Evolutionary conservation across 2,329 filamentous ascomycete species (phyloP).

Genomic region (Penicillium sp.): DNA sequence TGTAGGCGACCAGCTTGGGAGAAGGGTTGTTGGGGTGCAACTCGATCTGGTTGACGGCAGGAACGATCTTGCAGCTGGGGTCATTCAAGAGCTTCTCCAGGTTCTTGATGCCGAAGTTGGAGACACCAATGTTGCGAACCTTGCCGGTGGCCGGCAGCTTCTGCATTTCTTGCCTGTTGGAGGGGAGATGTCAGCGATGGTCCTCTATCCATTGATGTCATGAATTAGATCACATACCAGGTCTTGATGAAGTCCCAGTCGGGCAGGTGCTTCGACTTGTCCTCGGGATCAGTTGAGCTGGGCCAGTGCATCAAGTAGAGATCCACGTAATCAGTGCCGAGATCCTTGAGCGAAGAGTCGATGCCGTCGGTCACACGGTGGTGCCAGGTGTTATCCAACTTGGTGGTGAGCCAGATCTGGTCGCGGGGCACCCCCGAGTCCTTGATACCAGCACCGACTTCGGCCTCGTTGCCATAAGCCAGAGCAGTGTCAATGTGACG

Average conservation of each 20-base stretch:
- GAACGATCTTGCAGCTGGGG: slow-evolving; percentile 52
- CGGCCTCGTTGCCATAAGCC: slow-evolving; percentile 62
- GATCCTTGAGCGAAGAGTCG: slow-evolving; percentile 59
- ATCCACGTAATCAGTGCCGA: slow-evolving; percentile 65
- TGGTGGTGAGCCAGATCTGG: slow-evolving; percentile 66
- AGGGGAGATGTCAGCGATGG: background rate
- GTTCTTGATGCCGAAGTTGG: slow-evolving; percentile 79
- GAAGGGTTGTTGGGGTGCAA: slow-evolving; percentile 66
- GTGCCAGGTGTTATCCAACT: slow-evolving; percentile 65
- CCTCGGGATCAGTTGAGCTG: slow-evolving; percentile 51
- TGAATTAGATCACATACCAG: slow-evolving; percentile 40
- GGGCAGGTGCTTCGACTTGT: slow-evolving; percentile 58
- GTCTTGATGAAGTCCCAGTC: slow-evolving; percentile 84
- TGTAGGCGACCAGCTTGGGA: slow-evolving; percentile 53
- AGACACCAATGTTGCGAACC: slow-evolving; percentile 76
- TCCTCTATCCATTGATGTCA: background rate
- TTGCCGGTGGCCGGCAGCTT: slow-evolving; percentile 52
- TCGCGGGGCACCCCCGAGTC: slow-evolving; percentile 63
- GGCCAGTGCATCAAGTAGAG: slow-evolving; percentile 71
- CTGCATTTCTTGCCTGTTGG: slow-evolving; percentile 38
- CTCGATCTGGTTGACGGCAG: slow-evolving; percentile 55
- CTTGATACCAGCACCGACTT: slow-evolving; percentile 63
- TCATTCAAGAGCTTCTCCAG: slow-evolving; percentile 71
- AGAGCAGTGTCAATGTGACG: slow-evolving; percentile 54
- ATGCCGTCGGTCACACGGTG: slow-evolving; percentile 60